phyloP scores from a whole-genome alignment of 805 yeast species.

The Priceomyces castillae region DNA sequence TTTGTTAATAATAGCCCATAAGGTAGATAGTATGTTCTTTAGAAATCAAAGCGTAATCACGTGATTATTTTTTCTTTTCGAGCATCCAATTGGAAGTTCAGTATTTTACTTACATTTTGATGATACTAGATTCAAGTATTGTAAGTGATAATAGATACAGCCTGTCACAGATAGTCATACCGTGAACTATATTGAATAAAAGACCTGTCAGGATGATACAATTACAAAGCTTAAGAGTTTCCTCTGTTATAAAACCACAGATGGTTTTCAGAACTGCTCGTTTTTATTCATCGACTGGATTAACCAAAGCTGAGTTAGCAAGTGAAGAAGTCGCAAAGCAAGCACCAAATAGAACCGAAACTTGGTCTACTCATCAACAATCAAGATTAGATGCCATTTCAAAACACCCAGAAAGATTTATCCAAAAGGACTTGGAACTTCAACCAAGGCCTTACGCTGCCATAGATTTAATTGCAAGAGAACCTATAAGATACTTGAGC shows the following conservation, averaged over 20 bases:
- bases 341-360: slow-evolving; percentile 69
- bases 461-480: slow-evolving; percentile 73
- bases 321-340: slow-evolving; percentile 42
- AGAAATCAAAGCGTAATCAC: no score
- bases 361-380: slow-evolving; percentile 74
- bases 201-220: neutral
- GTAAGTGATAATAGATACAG: neutral
- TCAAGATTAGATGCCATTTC: slow-evolving; percentile 55
- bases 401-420: slow-evolving; percentile 57
- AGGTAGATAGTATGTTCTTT: neutral
- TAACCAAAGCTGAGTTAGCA: slow-evolving; percentile 22
- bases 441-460: slow-evolving; percentile 86
- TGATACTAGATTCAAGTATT: neutral
- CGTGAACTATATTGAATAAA: neutral
- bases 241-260: slow-evolving; percentile 1
- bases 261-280: neutral
- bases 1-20: neutral
- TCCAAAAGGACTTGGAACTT: slow-evolving; percentile 60
- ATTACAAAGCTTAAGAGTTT: slow-evolving; percentile 1
- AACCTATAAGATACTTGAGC: slow-evolving; percentile 62
- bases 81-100: slow-evolving; percentile 5
- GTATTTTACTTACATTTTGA: neutral
- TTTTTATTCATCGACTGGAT: slow-evolving; percentile 17
- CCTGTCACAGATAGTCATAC: neutral
- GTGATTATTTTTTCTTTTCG: neutral